Evolutionary conservation across 768 basidiomycete genomes (phyloP).

Genomic region (Xanthoconium purpureum): DNA sequence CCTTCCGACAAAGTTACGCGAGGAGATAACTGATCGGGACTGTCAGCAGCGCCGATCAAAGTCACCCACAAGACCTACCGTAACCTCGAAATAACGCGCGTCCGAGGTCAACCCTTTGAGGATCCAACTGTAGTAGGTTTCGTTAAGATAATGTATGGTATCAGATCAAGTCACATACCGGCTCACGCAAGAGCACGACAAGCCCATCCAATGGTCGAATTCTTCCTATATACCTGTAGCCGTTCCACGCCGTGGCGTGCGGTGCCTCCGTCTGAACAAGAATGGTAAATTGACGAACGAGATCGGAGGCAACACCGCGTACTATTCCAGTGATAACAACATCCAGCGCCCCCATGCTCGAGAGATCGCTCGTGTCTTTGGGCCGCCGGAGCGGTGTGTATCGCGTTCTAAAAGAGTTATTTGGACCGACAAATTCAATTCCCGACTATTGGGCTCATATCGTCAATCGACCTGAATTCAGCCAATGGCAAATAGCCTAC

Average conservation of each 20-base stretch:
- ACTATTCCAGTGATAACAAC: slow-evolving; percentile 55
- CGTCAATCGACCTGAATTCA: neutral
- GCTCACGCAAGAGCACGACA: slow-evolving; percentile 49
- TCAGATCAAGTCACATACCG: slow-evolving; percentile 35
- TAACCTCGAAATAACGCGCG: slow-evolving; percentile 48
- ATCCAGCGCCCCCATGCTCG: slow-evolving; percentile 34
- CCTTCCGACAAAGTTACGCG: slow-evolving; percentile 51
- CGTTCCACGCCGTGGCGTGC: slow-evolving; percentile 55
- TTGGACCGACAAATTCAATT: slow-evolving; percentile 31
- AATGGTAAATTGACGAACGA: neutral
- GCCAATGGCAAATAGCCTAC: slow-evolving; percentile 1
- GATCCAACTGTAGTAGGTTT: slow-evolving; percentile 17
- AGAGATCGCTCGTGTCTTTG: slow-evolving; percentile 11
- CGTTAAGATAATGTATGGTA: slow-evolving; percentile 2
- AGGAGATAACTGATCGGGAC: slow-evolving; percentile 41
- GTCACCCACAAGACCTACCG: slow-evolving; percentile 27
- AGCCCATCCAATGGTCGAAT: slow-evolving; percentile 59
- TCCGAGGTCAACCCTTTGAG: slow-evolving; percentile 30
- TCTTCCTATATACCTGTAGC: slow-evolving; percentile 53
- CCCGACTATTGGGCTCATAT: slow-evolving; percentile 20
- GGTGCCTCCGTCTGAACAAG: slow-evolving; percentile 42
- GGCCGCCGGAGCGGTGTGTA: slow-evolving; percentile 36
- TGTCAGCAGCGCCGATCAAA: slow-evolving; percentile 6
- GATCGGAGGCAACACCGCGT: slow-evolving; percentile 13
- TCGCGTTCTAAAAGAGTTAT: slow-evolving; percentile 34